Evolutionary conservation across 2,329 filamentous ascomycete genomes (phyloP).

Genomic region (Microdochium bolleyi): DNA sequence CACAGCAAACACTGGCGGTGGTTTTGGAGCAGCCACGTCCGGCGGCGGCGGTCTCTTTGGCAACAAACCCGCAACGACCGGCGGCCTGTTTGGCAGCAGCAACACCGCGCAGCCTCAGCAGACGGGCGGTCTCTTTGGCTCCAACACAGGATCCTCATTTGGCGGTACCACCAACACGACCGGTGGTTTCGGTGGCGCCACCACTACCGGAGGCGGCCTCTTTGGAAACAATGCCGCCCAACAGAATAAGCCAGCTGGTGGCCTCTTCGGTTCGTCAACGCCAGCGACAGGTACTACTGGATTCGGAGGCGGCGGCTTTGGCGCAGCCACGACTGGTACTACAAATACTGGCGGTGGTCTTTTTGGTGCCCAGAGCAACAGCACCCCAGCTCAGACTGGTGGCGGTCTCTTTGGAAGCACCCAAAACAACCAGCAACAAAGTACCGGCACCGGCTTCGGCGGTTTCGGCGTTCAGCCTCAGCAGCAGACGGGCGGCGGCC

Average conservation of each 20-base stretch:
- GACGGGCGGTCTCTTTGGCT: slow-evolving; percentile 14
- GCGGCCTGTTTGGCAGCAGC: slow-evolving; percentile 29
- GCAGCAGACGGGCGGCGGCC: slow-evolving; percentile 25
- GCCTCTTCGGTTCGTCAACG: slow-evolving; percentile 18
- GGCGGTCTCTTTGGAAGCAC: slow-evolving; percentile 27
- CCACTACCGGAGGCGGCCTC: slow-evolving; percentile 17
- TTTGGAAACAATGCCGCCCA: slow-evolving; percentile 25
- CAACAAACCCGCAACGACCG: slow-evolving; percentile 20
- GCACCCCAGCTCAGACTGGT: slow-evolving; percentile 9
- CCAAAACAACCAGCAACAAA: slow-evolving; percentile 14
- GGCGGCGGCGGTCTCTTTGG: slow-evolving; percentile 29
- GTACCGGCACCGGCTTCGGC: slow-evolving; percentile 19
- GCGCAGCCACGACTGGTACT: slow-evolving; percentile 28
- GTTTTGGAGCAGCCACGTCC: slow-evolving; percentile 17
- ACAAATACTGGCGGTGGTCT: slow-evolving; percentile 19
- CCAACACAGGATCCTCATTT: slow-evolving; percentile 31
- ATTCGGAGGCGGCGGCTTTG: slow-evolving; percentile 32
- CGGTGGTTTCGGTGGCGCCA: slow-evolving; percentile 32
- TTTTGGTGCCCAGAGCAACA: slow-evolving; percentile 15
- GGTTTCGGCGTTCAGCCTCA: slow-evolving; percentile 31
- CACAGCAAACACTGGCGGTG: slow-evolving; percentile 6
- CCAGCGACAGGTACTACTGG: slow-evolving; percentile 26
- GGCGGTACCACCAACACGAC: slow-evolving; percentile 26
- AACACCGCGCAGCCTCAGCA: slow-evolving; percentile 17
- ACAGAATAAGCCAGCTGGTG: slow-evolving; percentile 10